phyloP scores from a whole-genome alignment of 148 eudicot species.

The Tetragonia tetragonoides region DNA sequence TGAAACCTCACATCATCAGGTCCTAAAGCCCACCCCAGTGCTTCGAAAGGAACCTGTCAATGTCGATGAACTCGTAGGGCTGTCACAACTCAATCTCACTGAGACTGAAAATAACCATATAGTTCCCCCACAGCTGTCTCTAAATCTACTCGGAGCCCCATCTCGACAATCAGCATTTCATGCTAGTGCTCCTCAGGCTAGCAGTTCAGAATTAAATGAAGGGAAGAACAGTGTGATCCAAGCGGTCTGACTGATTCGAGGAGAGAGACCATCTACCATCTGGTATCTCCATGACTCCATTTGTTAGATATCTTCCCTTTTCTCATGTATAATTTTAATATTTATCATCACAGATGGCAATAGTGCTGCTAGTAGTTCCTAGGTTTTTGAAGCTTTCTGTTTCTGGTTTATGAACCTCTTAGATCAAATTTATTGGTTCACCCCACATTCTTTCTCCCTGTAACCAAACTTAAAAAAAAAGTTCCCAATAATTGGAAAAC shows the following conservation, averaged over 20 bases:
- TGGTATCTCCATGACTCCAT: background rate
- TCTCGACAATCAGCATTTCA: constrained; percentile 79
- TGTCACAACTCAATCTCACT: constrained; percentile 64
- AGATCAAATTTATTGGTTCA: constrained; percentile 17
- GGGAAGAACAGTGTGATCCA: constrained; percentile 42
- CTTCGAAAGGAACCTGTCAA: constrained; percentile 58
- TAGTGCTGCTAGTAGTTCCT: constrained; percentile 16
- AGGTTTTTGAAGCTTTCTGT: constrained; percentile 14
- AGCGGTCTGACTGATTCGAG: constrained; percentile 30
- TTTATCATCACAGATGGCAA: constrained; percentile 12
- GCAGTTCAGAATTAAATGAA: constrained; percentile 35
- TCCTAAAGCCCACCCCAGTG: constrained; percentile 57
- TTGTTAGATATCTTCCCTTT: constrained; percentile 10
- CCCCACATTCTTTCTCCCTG: constrained; percentile 27
- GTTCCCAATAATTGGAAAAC: constrained; percentile 10
- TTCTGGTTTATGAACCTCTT: constrained; percentile 12
- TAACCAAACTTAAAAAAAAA: constrained; percentile 13
- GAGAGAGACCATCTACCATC: background rate
- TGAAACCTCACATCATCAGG: constrained; percentile 48
- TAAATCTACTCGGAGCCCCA: constrained; percentile 50
- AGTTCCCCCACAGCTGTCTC: constrained; percentile 46
- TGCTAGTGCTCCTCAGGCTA: constrained; percentile 39
- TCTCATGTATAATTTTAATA: constrained; percentile 5
- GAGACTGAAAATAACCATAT: constrained; percentile 35
- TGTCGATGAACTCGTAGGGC: constrained; percentile 64